phyloP scores from a whole-genome alignment of 305 asterid genomes.

The Fraxinus floribunda region DNA sequence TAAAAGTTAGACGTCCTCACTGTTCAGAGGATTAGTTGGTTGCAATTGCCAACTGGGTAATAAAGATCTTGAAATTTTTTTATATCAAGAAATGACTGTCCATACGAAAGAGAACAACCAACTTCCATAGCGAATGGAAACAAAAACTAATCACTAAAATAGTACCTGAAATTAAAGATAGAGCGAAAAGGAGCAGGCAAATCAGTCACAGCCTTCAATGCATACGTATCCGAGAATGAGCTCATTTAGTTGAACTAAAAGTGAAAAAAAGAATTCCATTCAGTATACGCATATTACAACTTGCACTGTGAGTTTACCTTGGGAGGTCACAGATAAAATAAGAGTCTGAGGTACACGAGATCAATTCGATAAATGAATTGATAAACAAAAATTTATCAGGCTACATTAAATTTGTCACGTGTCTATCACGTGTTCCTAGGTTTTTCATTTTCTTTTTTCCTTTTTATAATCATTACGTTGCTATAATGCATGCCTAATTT shows the following conservation, averaged over 20 bases:
- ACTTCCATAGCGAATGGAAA: slow-evolving; percentile 6
- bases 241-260: slow-evolving; percentile 30
- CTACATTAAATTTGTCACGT: background rate
- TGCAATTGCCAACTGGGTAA: slow-evolving; percentile 10
- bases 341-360: slow-evolving; percentile 2
- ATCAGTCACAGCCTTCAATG: slow-evolving; percentile 69
- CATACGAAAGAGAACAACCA: background rate
- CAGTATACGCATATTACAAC: slow-evolving; percentile 10
- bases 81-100: background rate
- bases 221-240: slow-evolving; percentile 53
- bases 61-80: background rate
- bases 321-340: slow-evolving; percentile 4
- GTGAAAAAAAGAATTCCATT: slow-evolving; percentile 7
- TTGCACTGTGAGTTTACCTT: slow-evolving; percentile 6
- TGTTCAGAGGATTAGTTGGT: background rate
- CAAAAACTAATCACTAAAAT: slow-evolving; percentile 9
- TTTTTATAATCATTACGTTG: background rate
- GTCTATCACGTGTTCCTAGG: background rate
- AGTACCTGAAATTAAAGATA: slow-evolving; percentile 80
- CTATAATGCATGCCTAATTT: background rate
- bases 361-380: background rate
- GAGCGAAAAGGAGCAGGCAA: slow-evolving; percentile 73
- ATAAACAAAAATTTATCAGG: background rate
- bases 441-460: background rate
- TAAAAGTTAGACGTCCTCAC: slow-evolving; percentile 6